These are phyloP conservation scores for Solanum hybrid DNA, from an alignment of 305 asterid species.

Conservation along the genomic window DNA sequence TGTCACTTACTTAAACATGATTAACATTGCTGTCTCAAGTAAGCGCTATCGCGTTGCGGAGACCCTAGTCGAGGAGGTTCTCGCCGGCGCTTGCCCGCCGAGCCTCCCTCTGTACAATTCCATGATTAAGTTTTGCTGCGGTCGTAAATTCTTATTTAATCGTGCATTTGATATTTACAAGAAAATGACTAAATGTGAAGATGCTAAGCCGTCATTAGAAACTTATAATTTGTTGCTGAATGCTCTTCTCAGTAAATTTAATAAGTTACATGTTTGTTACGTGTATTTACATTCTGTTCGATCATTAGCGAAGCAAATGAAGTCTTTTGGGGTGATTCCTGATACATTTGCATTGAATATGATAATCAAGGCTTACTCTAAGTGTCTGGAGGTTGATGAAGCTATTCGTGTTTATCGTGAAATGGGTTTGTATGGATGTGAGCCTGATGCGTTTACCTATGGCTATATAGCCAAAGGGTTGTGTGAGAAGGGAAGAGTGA, in stretches of 20 bases:
- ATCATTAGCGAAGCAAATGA: slow-evolving; percentile 77
- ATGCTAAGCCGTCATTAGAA: slow-evolving; percentile 61
- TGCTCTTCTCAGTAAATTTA: slow-evolving; percentile 61
- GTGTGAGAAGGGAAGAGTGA: slow-evolving; percentile 78
- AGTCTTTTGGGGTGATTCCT: slow-evolving; percentile 75
- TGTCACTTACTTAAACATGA: slow-evolving; percentile 61
- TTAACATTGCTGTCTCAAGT: slow-evolving; percentile 44
- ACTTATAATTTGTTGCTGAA: slow-evolving; percentile 59
- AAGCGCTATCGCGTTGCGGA: slow-evolving; percentile 62
- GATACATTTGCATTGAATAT: slow-evolving; percentile 69
- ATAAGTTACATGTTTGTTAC: slow-evolving; percentile 50
- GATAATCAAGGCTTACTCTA: slow-evolving; percentile 80
- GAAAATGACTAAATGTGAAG: slow-evolving; percentile 63
- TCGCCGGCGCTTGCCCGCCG: slow-evolving; percentile 74
- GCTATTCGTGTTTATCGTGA: slow-evolving; percentile 70
- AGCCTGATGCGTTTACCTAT: slow-evolving; percentile 66
- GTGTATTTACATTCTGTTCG: slow-evolving; percentile 70
- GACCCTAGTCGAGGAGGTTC: slow-evolving; percentile 67
- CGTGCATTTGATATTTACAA: slow-evolving; percentile 89
- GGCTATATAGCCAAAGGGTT: slow-evolving; percentile 59
- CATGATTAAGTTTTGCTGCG: slow-evolving; percentile 78
- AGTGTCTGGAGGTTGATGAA: slow-evolving; percentile 69
- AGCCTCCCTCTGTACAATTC: slow-evolving; percentile 53
- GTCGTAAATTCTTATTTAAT: slow-evolving; percentile 55
- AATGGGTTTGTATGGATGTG: slow-evolving; percentile 92